These are phyloP conservation scores for Prunus mira DNA, from an alignment of 306 rosid species.

Conservation along the genomic window DNA sequence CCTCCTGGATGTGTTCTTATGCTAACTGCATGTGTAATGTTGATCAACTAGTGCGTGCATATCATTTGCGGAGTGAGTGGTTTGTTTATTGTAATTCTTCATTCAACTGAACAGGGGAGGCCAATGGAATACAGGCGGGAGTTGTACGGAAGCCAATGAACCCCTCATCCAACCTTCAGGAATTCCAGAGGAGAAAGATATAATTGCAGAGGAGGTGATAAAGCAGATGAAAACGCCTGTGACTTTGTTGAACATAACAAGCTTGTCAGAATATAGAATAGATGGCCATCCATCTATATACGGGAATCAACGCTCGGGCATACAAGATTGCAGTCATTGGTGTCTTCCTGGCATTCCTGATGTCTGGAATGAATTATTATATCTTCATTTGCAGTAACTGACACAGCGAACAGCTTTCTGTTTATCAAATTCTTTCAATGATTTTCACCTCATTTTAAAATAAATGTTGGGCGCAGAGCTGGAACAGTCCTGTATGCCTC, in stretches of 20 bases:
- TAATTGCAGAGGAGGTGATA: conserved; percentile 54
- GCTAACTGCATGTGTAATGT: conserved; percentile 14
- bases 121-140: conserved; percentile 88
- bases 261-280: conserved; percentile 61
- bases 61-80: not conserved
- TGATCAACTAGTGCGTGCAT: not conserved
- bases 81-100: not conserved
- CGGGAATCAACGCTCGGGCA: not conserved
- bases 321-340: conserved; percentile 98
- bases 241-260: conserved; percentile 62
- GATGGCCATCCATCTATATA: conserved; percentile 77
- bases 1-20: too few relatives aligned
- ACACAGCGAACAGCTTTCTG: not conserved
- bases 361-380: conserved; percentile 78
- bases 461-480: too few relatives aligned
- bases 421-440: conserved; percentile 1
- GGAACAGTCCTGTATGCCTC: too few relatives aligned
- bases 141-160: conserved; percentile 61
- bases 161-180: conserved; percentile 36
- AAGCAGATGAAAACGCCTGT: conserved; percentile 71
- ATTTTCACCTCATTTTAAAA: too few relatives aligned
- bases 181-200: conserved; percentile 48
- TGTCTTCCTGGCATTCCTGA: conserved; percentile 98
- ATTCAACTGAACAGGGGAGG: conserved; percentile 53
- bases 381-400: conserved; percentile 46